Evolutionary conservation across 495 filamentous ascomycete genomes (phyloP).

Genomic region (Trichoderma erinaceum): DNA sequence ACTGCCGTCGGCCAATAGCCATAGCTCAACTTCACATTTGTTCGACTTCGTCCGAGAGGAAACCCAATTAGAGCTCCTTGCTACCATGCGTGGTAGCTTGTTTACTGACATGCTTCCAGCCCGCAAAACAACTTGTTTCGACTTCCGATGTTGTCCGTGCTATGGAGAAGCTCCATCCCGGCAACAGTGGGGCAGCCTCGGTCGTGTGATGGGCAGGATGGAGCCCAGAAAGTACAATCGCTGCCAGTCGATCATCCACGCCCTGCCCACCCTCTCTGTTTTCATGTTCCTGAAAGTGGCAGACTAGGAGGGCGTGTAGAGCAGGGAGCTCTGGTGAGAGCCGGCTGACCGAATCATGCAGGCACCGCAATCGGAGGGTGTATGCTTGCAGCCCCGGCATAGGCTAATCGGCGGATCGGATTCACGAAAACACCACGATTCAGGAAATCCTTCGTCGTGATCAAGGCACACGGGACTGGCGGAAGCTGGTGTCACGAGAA

Average conservation of each 20-base stretch:
- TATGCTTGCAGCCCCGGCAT: neutral
- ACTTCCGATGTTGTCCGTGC: neutral
- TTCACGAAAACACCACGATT: conserved; percentile 1
- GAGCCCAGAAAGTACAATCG: neutral
- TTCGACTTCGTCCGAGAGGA: neutral
- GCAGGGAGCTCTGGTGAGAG: neutral
- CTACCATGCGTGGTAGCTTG: neutral
- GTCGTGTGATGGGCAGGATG: conserved; percentile 7
- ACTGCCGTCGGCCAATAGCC: neutral
- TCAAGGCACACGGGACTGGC: neutral
- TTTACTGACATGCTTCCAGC: neutral
- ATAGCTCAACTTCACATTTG: neutral
- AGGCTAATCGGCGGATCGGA: conserved; percentile 1
- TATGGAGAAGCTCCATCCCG: neutral
- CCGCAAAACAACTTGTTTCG: neutral
- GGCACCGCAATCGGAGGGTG: conserved; percentile 9
- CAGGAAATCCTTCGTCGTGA: neutral
- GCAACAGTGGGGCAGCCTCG: conserved; percentile 4
- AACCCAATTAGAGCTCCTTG: neutral
- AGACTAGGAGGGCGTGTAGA: neutral
- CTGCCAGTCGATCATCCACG: neutral
- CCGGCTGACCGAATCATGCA: conserved; percentile 8
- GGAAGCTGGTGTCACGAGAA: neutral
- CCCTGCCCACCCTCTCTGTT: neutral
- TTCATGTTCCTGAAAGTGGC: neutral